Evolutionary conservation across 192 early-diverging fungal genomes (phyloP), one percentile per base, ranked within the genome.

Genomic region (Backusella morwellensis): DNA sequence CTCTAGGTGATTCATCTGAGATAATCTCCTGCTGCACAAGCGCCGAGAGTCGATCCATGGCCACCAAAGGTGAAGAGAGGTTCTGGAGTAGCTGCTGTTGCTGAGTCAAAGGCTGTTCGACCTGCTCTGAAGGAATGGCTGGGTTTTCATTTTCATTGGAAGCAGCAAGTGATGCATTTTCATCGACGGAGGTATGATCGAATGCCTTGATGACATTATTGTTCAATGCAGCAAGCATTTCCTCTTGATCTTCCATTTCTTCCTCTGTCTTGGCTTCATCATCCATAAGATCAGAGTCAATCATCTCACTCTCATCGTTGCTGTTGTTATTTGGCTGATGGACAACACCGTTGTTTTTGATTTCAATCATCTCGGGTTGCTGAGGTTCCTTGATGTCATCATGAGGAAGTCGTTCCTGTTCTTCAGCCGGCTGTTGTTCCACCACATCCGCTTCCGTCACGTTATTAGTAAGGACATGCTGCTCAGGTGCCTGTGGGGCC

Each of bases 21-120:
- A 38, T 44, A 4, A 67, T 67, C 19, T 67, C 74, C 19, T 75
- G n/a, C 66, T 79, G 12, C 66, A 78, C 44, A 38, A 80, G 26
- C 23, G 67, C 29, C 72, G 72, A 17, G 35, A 78, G 15, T 76
- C 76, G 29, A 76, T 82, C 41, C 72, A 75, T 78, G 1, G 74
- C 63, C 35, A 26, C 74, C 42, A 75, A 4, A 35, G 74, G 74
- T n/a, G 56, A 19, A 19, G 35, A 56, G 21, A 74, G n/a, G n/a
- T 35, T 70, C 38, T 70, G 68, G 21, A 23, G 35, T 11, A 70
- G 1, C 7, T 40, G 35, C 12, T 40, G 35, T 21, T 70, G 68
- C 21, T 70, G 29, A 7, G 40, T 72, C 70, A 72, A 63, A 9
- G 9, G 56, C 12, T 29, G 56, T 29, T 47, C 29, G 2, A 2